A percentile compares a stretch with the other conserved stretches of the same genome.
phyloP scores from a whole-genome alignment of 148 eudicot genomes.

The Rhododendron vialii region DNA sequence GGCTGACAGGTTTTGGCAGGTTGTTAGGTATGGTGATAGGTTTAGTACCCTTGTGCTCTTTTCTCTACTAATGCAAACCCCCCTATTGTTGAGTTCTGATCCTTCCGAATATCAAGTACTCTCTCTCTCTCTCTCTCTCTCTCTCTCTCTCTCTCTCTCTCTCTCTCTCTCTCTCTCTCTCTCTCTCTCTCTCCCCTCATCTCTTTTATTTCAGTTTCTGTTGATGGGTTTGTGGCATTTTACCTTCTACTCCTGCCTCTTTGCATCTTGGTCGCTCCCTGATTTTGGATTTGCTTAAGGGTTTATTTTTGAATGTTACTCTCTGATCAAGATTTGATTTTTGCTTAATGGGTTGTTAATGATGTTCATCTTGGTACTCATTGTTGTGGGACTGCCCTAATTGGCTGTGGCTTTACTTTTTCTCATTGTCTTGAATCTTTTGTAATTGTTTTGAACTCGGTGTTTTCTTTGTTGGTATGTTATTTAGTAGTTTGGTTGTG shows the following conservation, averaged over 20 bases:
- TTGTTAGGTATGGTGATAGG: too few species aligned
- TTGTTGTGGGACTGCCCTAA: slow-evolving; percentile 6
- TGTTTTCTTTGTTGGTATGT: neutral
- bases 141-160: too few species aligned
- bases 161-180: too few species aligned
- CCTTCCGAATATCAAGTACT: too few species aligned
- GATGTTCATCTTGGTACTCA: neutral
- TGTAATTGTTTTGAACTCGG: neutral
- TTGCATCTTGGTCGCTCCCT: slow-evolving; percentile 5
- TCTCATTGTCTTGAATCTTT: neutral
- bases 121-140: too few species aligned
- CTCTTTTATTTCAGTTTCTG: neutral
- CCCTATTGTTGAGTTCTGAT: too few species aligned
- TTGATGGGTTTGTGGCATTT: slow-evolving; percentile 10
- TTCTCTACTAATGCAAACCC: too few species aligned
- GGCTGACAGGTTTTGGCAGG: too few species aligned
- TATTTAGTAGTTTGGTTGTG: neutral
- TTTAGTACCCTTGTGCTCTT: too few species aligned
- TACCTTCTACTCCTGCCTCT: neutral
- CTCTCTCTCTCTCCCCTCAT: neutral
- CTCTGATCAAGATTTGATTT: neutral
- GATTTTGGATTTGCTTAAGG: slow-evolving; percentile 10
- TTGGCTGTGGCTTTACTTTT: neutral
- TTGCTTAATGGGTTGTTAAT: neutral
- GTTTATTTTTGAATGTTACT: neutral